phyloP scores from a whole-genome alignment of 768 basidiomycete genomes.

The Boletus edulis region DNA sequence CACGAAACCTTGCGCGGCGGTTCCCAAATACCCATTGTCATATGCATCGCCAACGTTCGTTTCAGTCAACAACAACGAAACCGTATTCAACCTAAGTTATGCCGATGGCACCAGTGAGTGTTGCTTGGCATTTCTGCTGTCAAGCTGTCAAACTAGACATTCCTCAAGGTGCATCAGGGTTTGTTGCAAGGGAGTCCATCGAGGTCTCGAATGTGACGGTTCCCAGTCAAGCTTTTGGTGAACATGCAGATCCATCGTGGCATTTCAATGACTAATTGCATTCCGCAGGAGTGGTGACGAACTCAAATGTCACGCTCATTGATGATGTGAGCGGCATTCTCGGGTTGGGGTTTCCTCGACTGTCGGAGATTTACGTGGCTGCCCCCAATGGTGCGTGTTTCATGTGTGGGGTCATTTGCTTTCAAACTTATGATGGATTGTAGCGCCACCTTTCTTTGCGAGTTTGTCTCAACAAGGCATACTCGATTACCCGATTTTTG shows the following conservation, averaged over 20 bases:
- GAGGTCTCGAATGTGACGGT: slow-evolving; percentile 58
- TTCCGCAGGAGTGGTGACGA: slow-evolving; percentile 53
- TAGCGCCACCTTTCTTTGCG: slow-evolving; percentile 69
- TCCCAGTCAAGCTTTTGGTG: slow-evolving; percentile 66
- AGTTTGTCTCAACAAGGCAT: slow-evolving; percentile 59
- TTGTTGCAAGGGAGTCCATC: slow-evolving; percentile 66
- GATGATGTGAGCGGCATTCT: slow-evolving; percentile 70
- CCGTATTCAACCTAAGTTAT: slow-evolving; percentile 58
- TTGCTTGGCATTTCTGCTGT: not conserved
- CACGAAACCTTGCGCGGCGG: slow-evolving; percentile 48
- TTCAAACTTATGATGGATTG: not conserved
- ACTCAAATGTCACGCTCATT: slow-evolving; percentile 59
- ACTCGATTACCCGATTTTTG: slow-evolving; percentile 74
- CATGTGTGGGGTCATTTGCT: not conserved
- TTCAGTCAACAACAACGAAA: slow-evolving; percentile 58
- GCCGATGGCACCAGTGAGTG: slow-evolving; percentile 66
- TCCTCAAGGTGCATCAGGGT: slow-evolving; percentile 59
- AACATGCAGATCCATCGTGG: slow-evolving; percentile 20
- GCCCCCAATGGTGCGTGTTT: slow-evolving; percentile 48
- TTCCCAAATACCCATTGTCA: slow-evolving; percentile 69
- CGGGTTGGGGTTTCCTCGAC: slow-evolving; percentile 72
- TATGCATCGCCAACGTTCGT: slow-evolving; percentile 67
- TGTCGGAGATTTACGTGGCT: slow-evolving; percentile 54
- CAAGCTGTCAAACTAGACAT: not conserved
- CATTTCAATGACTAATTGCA: not conserved